Conservation (phyloP, 2,329 filamentous ascomycete species). For the Penicillium rolfsii region DNA sequence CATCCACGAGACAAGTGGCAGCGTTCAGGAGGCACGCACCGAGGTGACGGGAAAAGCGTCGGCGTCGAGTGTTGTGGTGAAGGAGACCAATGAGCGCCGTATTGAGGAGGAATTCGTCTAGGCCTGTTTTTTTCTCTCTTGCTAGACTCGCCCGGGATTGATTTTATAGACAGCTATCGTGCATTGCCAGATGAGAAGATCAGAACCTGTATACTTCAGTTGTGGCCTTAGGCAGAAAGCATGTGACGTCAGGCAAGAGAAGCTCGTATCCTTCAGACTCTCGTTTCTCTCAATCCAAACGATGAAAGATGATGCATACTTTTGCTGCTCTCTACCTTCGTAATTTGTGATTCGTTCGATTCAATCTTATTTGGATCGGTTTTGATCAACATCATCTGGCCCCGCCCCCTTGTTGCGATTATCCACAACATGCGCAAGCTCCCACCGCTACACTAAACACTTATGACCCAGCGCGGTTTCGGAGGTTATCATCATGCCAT, state of each 20-base stretch:
- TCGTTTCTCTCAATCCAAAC: neutral
- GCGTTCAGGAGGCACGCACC: neutral
- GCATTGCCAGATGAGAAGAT: neutral
- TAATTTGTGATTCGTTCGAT: neutral
- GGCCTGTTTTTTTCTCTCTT: neutral
- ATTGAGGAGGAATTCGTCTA: conserved; percentile 25
- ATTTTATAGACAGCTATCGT: neutral
- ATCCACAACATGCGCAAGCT: neutral
- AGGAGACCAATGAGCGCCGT: conserved; percentile 18
- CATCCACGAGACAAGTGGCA: neutral
- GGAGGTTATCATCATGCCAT: neutral
- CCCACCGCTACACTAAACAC: neutral
- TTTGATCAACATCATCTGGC: neutral
- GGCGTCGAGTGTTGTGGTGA: conserved; percentile 21
- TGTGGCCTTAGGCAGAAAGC: conserved; percentile 12
- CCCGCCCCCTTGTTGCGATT: neutral
- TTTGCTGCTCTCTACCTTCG: neutral
- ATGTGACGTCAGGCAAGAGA: conserved; percentile 12
- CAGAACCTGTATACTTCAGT: neutral
- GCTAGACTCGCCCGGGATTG: neutral
- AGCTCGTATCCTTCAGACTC: neutral
- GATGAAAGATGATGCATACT: neutral
- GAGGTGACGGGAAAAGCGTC: conserved; percentile 17
- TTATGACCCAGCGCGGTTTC: neutral
- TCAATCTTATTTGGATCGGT: neutral